A percentile compares a stretch with the other conserved stretches of the same genome.
Evolutionary conservation across 164 flowering plant genomes (phyloP).

Genomic region (Vitis amurensis): DNA sequence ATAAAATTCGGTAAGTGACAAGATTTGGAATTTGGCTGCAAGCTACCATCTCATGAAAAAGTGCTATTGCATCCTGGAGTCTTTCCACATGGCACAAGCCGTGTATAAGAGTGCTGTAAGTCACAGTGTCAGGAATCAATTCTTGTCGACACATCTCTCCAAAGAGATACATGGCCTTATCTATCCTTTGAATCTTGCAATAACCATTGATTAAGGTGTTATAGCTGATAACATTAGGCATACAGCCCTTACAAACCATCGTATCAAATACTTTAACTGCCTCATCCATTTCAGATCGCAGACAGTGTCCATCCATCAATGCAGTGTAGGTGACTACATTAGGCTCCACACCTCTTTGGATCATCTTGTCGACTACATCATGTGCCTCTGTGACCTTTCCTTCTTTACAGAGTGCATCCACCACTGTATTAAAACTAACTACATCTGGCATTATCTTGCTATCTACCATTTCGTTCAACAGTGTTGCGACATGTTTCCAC

Average conservation of each 20-base stretch:
- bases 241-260: conserved; percentile 4
- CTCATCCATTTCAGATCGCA: conserved; percentile 8
- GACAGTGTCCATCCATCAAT: conserved; percentile 7
- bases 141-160: not conserved
- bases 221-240: conserved; percentile 7
- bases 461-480: conserved; percentile 7
- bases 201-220: conserved; percentile 12
- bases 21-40: not conserved
- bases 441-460: conserved; percentile 2
- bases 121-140: not conserved
- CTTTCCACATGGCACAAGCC: not conserved
- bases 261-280: not conserved
- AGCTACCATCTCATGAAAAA: conserved; percentile 8
- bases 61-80: not conserved
- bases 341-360: not conserved
- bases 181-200: not conserved
- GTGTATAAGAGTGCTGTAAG: not conserved
- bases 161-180: conserved; percentile 4
- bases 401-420: conserved; percentile 7
- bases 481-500: not conserved
- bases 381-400: conserved; percentile 3
- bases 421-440: not conserved
- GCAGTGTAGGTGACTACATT: conserved; percentile 2
- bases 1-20: not conserved
- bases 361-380: not conserved